phyloP scores from a whole-genome alignment of 306 rosid species.

The Astragalus glycyphyllos region DNA sequence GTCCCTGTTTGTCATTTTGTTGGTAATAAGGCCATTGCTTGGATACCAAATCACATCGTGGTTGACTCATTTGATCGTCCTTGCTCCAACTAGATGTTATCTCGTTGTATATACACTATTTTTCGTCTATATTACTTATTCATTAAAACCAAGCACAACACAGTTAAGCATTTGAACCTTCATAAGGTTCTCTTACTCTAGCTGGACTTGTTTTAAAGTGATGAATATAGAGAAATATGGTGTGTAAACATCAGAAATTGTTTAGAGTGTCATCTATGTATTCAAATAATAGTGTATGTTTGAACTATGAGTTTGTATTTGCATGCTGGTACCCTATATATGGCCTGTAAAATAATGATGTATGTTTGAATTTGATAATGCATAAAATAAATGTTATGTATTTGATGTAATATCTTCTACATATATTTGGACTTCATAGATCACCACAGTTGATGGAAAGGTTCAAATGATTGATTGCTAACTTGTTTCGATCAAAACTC shows the following conservation, averaged over 20 bases:
- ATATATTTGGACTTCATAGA: too few relatives aligned
- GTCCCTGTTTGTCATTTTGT: slow-evolving; percentile 31
- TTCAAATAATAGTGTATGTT: slow-evolving; percentile 1
- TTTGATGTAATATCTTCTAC: not conserved
- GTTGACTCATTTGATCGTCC: not conserved
- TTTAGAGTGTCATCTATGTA: not conserved
- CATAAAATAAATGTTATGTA: not conserved
- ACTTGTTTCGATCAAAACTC: too few relatives aligned
- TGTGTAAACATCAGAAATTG: not conserved
- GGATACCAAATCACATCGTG: not conserved
- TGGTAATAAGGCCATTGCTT: slow-evolving; percentile 21
- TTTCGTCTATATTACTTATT: not conserved
- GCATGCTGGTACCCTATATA: not conserved
- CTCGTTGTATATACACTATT: not conserved
- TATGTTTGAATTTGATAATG: slow-evolving; percentile 11
- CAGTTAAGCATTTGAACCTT: not conserved
- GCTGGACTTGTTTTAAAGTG: not conserved
- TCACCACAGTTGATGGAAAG: too few relatives aligned
- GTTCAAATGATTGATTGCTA: too few relatives aligned
- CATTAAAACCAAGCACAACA: too few relatives aligned
- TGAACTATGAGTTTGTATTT: not conserved
- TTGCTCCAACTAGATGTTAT: not conserved
- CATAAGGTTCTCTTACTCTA: not conserved
- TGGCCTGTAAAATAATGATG: not conserved
- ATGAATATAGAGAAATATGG: not conserved